Evolutionary conservation across 768 basidiomycete genomes (phyloP), one percentile per base, ranked within the genome.

Genomic region (Polyporus arcularius): DNA sequence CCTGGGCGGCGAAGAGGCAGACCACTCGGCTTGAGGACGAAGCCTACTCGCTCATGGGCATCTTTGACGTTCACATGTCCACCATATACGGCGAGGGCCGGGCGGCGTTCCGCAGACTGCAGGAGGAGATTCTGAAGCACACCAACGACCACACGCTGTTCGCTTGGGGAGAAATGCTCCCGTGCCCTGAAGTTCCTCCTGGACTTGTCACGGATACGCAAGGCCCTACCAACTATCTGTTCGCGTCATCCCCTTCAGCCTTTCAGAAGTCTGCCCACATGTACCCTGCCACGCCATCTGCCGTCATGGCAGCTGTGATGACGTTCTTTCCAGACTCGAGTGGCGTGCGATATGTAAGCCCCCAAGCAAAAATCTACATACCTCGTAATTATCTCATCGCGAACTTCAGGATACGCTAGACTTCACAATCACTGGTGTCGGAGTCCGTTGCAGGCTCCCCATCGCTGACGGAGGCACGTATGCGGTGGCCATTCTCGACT

Each of bases 1-100:
- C 31, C 41, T 58, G 57, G 57, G 57, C 50, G 0, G 39, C 57
- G 4, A 7, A 39, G 14, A 18, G 57, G 26, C 12, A 16, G 14
- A 58, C 50, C n/a, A 51, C 50, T 10, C 50, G 57, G 6, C n/a
- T 52, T 4, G 57, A 45, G 18, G 57, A 58, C 42, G 40, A 52
- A 41, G 57, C 57, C 16, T 58, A 58, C 57, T 51, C 38, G 15
- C 49, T 58, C 30, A 52, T 58, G 57, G 41, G 50, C 31, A 28
- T 58, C 28, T 58, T 58, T 42, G 31, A 40, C 42, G 32, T 58
- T 9, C 28, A 58, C 50, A 58, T 58, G 50, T 51, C 41, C 31
- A 53, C 21, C 21, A 43, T 52, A 28, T 58, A 58, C 42, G 57
- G 57, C 4, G 57, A 58, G 26, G 57, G 57, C 9, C 31, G 15